A percentile compares a stretch with the other conserved stretches of the same genome.
phyloP scores from a whole-genome alignment of 345 rosid species.

The Lepidium aucheri region DNA sequence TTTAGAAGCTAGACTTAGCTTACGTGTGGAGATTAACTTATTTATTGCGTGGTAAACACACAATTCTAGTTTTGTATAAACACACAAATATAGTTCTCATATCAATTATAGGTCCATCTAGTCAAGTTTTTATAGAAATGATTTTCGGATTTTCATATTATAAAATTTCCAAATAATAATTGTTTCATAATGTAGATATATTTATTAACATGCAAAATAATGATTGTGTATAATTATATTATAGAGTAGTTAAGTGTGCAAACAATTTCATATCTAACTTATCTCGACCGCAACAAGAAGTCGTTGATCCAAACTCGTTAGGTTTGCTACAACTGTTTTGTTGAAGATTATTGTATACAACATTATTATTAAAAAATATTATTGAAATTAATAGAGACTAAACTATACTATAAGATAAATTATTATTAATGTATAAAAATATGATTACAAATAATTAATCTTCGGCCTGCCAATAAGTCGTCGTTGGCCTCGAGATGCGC shows the following conservation, averaged over 20 bases:
- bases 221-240: background rate
- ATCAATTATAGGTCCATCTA: too few species aligned
- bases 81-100: too few species aligned
- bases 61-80: background rate
- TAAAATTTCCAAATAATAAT: too few species aligned
- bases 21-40: background rate
- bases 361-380: background rate
- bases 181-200: background rate
- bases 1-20: background rate
- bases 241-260: background rate
- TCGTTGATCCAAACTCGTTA: constrained; percentile 27
- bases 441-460: constrained; percentile 6
- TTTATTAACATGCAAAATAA: background rate
- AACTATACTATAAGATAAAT: too few species aligned
- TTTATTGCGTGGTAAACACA: background rate
- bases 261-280: constrained; percentile 13
- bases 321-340: constrained; percentile 21
- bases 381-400: too few species aligned
- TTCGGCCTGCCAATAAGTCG: constrained; percentile 26
- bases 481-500: constrained; percentile 28
- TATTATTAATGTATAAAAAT: background rate
- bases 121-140: too few species aligned
- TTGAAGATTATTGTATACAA: background rate
- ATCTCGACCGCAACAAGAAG: constrained; percentile 26
- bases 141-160: too few species aligned